Base-by-base conservation (phyloP, 2,329 filamentous ascomycete genomes). In the Alternaria hordeiaustralica region DNA sequence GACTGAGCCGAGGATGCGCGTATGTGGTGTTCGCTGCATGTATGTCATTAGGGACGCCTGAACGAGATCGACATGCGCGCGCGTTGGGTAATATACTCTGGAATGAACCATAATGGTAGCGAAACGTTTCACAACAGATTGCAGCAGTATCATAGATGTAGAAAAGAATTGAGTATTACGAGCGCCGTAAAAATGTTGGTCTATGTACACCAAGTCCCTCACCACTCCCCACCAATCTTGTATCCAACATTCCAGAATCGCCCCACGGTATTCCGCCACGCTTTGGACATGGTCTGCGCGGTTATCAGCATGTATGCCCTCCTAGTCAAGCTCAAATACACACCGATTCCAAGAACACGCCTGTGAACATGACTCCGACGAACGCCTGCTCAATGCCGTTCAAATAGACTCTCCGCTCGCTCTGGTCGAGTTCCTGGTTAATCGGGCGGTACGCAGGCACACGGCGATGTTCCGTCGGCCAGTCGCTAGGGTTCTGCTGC, bases 161-260 rank as follows among this genome's bases (percentile, higher is more conserved):
- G 36, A 41, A 41, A n/a, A n/a, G 15, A 41, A 18, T 41, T 41
- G 36, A 41, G n/a, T 0, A 18, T 41, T 41, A 9, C n/a, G 36
- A 41, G n/a, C 36, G 36, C 36, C 36, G 36, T 1, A 18, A 18
- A 41, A 3, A 18, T 18, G 4, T 18, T 18, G 36, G 2, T 41
- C 36, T 41, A 36, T 36, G 15, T 36, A 41, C 36, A 41, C n/a
- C 36, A 21, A 4, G 36, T 43, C 28, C 8, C 21, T 43, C 44
- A 84, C 72, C 79, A 85, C 72, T 88, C 87, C 12, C 87, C 86
- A 11, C 87, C 86, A 60, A 88, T 76, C 30, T 83, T 81, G 68
- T 87, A 87, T 30, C 80, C 80, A 55, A 87, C 74, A 63, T 84
- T 79, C 70, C 85, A 85, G 10, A 86, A 63, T 62, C 74, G 83